Percentiles rank a stretch among this genome's conserved stretches.
phyloP scores from a whole-genome alignment of 2,329 filamentous ascomycete species.

The Chaetoscypha palmicola region DNA sequence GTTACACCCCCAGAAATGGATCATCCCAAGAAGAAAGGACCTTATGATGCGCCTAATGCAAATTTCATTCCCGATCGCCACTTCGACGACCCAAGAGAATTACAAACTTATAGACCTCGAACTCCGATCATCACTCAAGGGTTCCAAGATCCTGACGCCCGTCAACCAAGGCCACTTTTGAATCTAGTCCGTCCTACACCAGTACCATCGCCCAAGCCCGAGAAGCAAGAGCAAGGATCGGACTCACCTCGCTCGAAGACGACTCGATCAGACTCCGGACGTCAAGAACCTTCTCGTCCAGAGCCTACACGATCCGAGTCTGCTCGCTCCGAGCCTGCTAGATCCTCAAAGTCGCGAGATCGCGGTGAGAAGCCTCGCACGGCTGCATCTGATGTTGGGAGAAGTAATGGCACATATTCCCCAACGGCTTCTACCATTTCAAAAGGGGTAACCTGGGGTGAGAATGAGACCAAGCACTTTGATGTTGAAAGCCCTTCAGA shows the following conservation, averaged over 20 bases:
- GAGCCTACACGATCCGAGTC: conserved; percentile 4
- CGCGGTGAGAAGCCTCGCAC: conserved; percentile 4
- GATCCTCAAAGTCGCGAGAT: conserved; percentile 25
- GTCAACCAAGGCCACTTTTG: conserved; percentile 42
- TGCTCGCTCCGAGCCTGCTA: conserved; percentile 6
- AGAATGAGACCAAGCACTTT: conserved; percentile 58
- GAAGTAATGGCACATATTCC: conserved; percentile 38
- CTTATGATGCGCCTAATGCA: conserved; percentile 53
- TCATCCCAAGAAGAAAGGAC: conserved; percentile 40
- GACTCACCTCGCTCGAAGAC: conserved; percentile 19
- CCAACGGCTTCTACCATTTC: conserved; percentile 39
- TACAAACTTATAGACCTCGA: conserved; percentile 32
- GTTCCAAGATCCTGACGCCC: conserved; percentile 23
- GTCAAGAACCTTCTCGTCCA: conserved; percentile 17
- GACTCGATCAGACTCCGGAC: conserved; percentile 16
- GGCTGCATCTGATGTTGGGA: conserved; percentile 33
- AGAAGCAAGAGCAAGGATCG: conserved; percentile 32
- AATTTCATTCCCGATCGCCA: conserved; percentile 56
- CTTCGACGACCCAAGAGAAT: conserved; percentile 44
- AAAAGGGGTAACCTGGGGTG: conserved; percentile 58
- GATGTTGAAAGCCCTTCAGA: conserved; percentile 52
- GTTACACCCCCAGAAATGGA: conserved; percentile 48
- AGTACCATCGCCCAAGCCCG: conserved; percentile 41
- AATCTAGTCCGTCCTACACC: conserved; percentile 58
- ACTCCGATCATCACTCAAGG: conserved; percentile 27